phyloP scores from a whole-genome alignment of 345 rosid species.

The Hypericum perforatum region DNA sequence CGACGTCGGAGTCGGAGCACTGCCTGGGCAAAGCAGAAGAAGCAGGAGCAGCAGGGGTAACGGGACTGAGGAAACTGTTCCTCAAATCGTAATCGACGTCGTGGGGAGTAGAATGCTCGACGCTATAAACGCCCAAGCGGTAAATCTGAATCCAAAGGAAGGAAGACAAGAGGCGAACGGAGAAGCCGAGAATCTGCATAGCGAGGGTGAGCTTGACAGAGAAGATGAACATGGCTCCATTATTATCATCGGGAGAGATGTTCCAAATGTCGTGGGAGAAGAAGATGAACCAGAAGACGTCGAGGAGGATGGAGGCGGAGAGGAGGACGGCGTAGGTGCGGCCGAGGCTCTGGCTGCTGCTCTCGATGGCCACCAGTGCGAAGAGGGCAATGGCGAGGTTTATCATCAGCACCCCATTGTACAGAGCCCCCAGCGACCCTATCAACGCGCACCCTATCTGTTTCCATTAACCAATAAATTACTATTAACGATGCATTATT shows the following conservation, averaged over 20 bases:
- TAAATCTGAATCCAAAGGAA: slow-evolving; percentile 91
- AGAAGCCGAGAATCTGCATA: slow-evolving; percentile 71
- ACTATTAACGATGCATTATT: too few relatives aligned
- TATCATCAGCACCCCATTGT: slow-evolving; percentile 67
- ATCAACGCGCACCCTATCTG: slow-evolving; percentile 75
- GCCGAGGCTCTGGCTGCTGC: slow-evolving; percentile 69
- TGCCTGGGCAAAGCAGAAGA: slow-evolving; percentile 29
- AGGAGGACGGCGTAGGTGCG: slow-evolving; percentile 80
- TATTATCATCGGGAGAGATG: slow-evolving; percentile 38
- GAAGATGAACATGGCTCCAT: slow-evolving; percentile 43
- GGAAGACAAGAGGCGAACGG: slow-evolving; percentile 66
- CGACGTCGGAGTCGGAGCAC: slow-evolving; percentile 43
- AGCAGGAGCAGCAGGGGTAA: slow-evolving; percentile 31
- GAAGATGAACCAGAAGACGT: slow-evolving; percentile 60
- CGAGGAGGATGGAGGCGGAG: slow-evolving; percentile 53
- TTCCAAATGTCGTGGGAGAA: slow-evolving; percentile 60
- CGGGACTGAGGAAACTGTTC: slow-evolving; percentile 60
- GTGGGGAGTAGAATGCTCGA: slow-evolving; percentile 25
- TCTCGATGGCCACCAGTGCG: slow-evolving; percentile 81
- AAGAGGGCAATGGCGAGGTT: slow-evolving; percentile 69
- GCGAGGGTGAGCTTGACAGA: slow-evolving; percentile 73
- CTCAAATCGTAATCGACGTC: slow-evolving; percentile 51
- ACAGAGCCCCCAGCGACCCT: slow-evolving; percentile 81
- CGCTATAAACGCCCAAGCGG: slow-evolving; percentile 55
- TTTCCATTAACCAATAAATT: too few relatives aligned